phyloP scores from a whole-genome alignment of 257 asterid genomes.

The Rhazya stricta region DNA sequence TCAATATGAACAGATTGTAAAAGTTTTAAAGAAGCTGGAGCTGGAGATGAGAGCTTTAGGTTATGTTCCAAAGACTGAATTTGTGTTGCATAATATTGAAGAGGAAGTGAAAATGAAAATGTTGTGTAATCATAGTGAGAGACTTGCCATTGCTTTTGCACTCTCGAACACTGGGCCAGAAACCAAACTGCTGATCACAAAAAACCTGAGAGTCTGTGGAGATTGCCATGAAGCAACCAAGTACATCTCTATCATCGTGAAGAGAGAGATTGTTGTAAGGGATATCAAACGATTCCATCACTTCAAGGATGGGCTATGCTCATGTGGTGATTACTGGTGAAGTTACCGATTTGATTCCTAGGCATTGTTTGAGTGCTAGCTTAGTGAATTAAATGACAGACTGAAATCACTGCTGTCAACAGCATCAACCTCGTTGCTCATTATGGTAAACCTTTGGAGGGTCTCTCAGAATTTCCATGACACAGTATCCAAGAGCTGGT shows the following conservation, averaged over 20 bases:
- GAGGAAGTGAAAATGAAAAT: constrained; percentile 49
- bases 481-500: neutral
- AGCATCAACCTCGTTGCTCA: neutral
- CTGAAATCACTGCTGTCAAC: neutral
- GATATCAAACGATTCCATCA: constrained; percentile 56
- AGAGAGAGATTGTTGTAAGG: constrained; percentile 38
- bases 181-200: constrained; percentile 45
- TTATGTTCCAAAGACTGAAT: constrained; percentile 44
- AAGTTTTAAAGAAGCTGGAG: constrained; percentile 45
- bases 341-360: neutral
- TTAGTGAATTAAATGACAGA: neutral
- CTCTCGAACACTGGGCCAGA: constrained; percentile 45
- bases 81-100: constrained; percentile 46
- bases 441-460: neutral
- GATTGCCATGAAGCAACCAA: constrained; percentile 51
- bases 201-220: constrained; percentile 64
- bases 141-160: constrained; percentile 64
- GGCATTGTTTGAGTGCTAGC: neutral
- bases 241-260: constrained; percentile 30
- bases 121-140: constrained; percentile 57
- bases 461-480: neutral
- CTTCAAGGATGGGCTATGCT: constrained; percentile 54
- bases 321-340: constrained; percentile 59
- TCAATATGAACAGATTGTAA: constrained; percentile 35
- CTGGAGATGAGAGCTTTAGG: constrained; percentile 50